Conservation (phyloP, 371 early-diverging fungal genomes). For the Pancytospora epiphaga region DNA sequence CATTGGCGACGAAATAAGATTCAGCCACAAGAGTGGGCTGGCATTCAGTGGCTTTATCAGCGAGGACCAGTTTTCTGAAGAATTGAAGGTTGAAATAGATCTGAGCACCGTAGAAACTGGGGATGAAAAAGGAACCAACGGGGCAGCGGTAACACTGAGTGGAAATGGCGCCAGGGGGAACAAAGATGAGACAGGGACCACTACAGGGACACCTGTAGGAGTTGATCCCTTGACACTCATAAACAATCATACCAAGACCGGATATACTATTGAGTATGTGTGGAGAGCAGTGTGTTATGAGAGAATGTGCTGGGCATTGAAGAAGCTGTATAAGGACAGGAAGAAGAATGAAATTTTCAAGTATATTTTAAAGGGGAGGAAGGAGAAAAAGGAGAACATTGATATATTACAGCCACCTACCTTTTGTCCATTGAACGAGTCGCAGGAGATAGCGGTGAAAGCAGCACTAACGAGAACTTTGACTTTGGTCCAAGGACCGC, state of each 20-base stretch:
- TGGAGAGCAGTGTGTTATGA: constrained; percentile 93
- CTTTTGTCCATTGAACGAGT: constrained; percentile 84
- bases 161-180: too few relatives aligned
- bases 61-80: constrained; percentile 78
- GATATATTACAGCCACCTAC: constrained; percentile 73
- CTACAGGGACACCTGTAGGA: too few relatives aligned
- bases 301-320: constrained; percentile 44
- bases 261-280: constrained; percentile 88
- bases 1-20: constrained; percentile 80
- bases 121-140: constrained; percentile 62
- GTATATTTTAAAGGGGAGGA: constrained; percentile 68
- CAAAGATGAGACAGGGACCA: too few relatives aligned
- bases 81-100: constrained; percentile 79
- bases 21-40: constrained; percentile 75
- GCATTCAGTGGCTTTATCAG: constrained; percentile 71
- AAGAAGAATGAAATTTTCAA: constrained; percentile 67
- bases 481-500: constrained; percentile 77
- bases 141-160: too few relatives aligned
- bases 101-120: constrained; percentile 78
- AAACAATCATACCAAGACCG: constrained; percentile 74
- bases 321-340: constrained; percentile 21
- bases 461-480: constrained; percentile 76
- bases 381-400: constrained; percentile 78
- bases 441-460: constrained; percentile 80
- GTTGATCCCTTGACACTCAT: too few relatives aligned